Percentiles rank a stretch among this genome's conserved stretches.
These are phyloP conservation scores for Talaromyces atroroseus DNA, from an alignment of 2,329 filamentous ascomycete species.

Conservation along the genomic window DNA sequence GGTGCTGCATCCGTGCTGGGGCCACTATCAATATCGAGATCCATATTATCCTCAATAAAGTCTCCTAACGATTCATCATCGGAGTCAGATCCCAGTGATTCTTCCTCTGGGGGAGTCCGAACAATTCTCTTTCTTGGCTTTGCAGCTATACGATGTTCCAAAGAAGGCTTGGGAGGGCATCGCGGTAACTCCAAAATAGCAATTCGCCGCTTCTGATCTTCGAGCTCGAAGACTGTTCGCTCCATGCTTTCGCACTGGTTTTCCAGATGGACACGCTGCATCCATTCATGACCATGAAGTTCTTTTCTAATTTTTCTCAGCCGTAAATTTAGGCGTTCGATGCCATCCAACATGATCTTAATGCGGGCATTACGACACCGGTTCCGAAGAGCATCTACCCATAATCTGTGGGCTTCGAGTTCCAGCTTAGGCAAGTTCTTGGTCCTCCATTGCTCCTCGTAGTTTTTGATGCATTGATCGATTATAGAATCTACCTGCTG, in stretches of 20 bases:
- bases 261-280: constrained; percentile 47
- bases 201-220: constrained; percentile 41
- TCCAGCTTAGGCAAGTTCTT: constrained; percentile 53
- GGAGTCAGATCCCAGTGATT: constrained; percentile 30
- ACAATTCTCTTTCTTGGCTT: not conserved
- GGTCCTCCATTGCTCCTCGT: constrained; percentile 54
- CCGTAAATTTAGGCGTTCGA: constrained; percentile 45
- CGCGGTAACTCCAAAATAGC: constrained; percentile 33
- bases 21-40: not conserved
- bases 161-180: constrained; percentile 25
- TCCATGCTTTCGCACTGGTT: constrained; percentile 58
- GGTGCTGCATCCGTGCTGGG: not conserved
- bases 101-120: constrained; percentile 23
- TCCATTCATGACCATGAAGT: constrained; percentile 52
- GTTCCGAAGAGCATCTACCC: constrained; percentile 48
- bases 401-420: constrained; percentile 55
- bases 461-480: constrained; percentile 47
- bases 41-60: constrained; percentile 26
- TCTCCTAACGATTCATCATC: constrained; percentile 21
- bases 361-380: constrained; percentile 41
- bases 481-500: constrained; percentile 52
- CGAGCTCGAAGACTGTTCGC: constrained; percentile 56
- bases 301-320: constrained; percentile 52
- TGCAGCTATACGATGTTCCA: constrained; percentile 10
- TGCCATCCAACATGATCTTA: constrained; percentile 36